A percentile compares a stretch with the other conserved stretches of the same genome.
These are phyloP conservation scores for Aspergillus versicolor DNA, from an alignment of 2,329 filamentous ascomycete genomes.

Conservation along the genomic window DNA sequence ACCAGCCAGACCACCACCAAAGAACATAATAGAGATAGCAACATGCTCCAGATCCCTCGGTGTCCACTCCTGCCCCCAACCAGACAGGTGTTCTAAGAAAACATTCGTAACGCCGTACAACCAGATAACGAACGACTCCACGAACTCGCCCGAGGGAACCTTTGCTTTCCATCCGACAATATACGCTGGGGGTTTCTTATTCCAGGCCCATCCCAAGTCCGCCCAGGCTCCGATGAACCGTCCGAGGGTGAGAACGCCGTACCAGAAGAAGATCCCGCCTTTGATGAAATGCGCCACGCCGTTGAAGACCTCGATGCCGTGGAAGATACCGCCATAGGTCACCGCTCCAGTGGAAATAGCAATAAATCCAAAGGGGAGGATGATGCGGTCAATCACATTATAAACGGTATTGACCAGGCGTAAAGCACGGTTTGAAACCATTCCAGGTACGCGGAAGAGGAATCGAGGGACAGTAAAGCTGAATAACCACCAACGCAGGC, in stretches of 20 bases:
- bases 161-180: conserved; percentile 61
- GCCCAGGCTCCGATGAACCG: conserved; percentile 89
- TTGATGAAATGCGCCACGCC: conserved; percentile 93
- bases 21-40: conserved; percentile 89
- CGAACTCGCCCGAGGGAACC: conserved; percentile 78
- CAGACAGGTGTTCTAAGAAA: conserved; percentile 83
- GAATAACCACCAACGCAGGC: too few relatives aligned
- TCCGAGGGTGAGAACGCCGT: conserved; percentile 80
- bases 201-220: conserved; percentile 95
- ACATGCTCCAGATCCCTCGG: conserved; percentile 85
- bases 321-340: conserved; percentile 70
- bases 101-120: conserved; percentile 87
- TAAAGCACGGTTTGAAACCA: conserved; percentile 59
- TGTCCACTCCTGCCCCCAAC: conserved; percentile 69
- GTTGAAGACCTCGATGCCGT: conserved; percentile 77
- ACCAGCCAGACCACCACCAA: conserved; percentile 82
- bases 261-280: conserved; percentile 92
- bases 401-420: conserved; percentile 61
- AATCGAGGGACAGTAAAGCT: too few relatives aligned
- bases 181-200: conserved; percentile 65
- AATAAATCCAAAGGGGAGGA: conserved; percentile 75
- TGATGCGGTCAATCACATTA: conserved; percentile 69
- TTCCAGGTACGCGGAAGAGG: conserved; percentile 56
- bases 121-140: conserved; percentile 87
- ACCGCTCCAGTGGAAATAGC: conserved; percentile 71